Evolutionary conservation across 768 basidiomycete genomes (phyloP).

Genomic region (Rhodotorula toruloides): DNA sequence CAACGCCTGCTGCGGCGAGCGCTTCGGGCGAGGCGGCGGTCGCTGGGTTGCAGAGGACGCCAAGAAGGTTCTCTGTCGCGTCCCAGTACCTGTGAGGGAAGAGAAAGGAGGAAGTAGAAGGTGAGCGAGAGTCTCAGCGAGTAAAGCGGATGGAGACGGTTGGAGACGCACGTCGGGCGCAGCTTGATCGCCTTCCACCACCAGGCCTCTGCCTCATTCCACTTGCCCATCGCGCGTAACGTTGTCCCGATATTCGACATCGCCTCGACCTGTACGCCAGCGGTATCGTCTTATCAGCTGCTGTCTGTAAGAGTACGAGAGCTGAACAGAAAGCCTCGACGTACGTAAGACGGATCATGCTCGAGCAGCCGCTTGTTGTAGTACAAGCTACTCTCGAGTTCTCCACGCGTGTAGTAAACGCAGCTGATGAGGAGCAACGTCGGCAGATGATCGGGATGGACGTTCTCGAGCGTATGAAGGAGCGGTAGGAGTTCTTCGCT

Average conservation of each 20-base stretch:
- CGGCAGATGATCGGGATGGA: constrained; percentile 47
- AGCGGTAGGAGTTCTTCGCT: constrained; percentile 45
- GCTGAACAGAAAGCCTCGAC: constrained; percentile 43
- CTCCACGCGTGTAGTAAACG: constrained; percentile 47
- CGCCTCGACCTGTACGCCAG: constrained; percentile 47
- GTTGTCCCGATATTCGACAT: constrained; percentile 51
- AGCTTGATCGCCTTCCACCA: constrained; percentile 50
- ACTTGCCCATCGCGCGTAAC: constrained; percentile 45
- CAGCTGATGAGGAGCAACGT: constrained; percentile 49
- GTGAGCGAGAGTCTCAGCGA: too few species aligned
- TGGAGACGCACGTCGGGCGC: constrained; percentile 24
- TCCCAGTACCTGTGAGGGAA: constrained; percentile 40
- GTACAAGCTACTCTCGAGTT: constrained; percentile 44
- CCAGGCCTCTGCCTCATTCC: constrained; percentile 48
- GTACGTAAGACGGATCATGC: constrained; percentile 45
- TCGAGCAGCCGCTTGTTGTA: constrained; percentile 42
- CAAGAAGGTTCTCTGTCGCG: constrained; percentile 47
- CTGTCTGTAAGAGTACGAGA: background rate
- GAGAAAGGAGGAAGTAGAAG: background rate
- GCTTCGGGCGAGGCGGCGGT: background rate
- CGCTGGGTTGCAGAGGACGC: constrained; percentile 43
- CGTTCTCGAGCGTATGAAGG: constrained; percentile 44
- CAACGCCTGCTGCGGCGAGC: background rate
- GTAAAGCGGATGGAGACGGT: too few species aligned
- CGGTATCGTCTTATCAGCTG: background rate